phyloP scores from a whole-genome alignment of 2,329 filamentous ascomycete genomes.

The Colletotrichum australisinense region DNA sequence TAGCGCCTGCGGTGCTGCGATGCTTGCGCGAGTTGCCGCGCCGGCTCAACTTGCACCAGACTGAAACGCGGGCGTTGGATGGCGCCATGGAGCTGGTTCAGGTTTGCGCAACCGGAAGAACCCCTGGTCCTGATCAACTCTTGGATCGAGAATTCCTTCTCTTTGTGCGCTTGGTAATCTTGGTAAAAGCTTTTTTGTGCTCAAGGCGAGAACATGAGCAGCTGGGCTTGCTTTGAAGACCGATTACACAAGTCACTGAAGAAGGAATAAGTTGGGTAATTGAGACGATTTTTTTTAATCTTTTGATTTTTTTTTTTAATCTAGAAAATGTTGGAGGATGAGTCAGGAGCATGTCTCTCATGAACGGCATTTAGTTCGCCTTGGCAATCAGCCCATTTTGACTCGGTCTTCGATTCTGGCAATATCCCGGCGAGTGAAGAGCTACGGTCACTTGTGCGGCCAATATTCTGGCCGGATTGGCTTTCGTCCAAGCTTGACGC shows the following conservation, averaged over 20 bases:
- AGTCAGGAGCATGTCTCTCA: background rate
- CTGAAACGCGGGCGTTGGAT: conserved; percentile 6
- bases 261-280: background rate
- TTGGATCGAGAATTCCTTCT: background rate
- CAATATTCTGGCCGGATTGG: background rate
- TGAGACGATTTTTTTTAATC: no score
- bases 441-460: background rate
- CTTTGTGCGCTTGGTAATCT: background rate
- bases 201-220: background rate
- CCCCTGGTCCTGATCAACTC: conserved; percentile 6
- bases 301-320: no score
- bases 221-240: no score
- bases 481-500: background rate
- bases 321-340: background rate
- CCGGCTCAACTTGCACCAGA: conserved; percentile 24
- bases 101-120: no score
- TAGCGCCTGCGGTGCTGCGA: background rate
- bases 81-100: background rate
- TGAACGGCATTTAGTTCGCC: conserved; percentile 13
- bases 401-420: conserved; percentile 1
- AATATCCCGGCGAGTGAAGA: background rate
- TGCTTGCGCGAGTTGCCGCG: background rate
- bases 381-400: conserved; percentile 34
- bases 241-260: no score
- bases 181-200: background rate